Percentiles rank a stretch among this genome's conserved stretches.
These are phyloP conservation scores for Neurospora sp. DNA, from an alignment of 495 filamentous ascomycete species.

Conservation along the genomic window DNA sequence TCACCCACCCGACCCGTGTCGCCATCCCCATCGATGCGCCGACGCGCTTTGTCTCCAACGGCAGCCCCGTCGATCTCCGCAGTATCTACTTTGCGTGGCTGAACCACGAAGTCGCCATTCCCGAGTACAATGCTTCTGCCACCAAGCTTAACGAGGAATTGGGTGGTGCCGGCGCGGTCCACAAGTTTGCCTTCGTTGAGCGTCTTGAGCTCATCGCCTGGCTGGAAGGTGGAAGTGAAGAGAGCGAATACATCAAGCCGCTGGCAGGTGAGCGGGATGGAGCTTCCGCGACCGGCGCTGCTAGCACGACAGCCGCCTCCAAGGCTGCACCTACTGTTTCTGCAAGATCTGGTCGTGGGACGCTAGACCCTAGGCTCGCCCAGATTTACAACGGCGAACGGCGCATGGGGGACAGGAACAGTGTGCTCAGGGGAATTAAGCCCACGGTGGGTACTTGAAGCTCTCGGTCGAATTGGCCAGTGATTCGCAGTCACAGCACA, in stretches of 20 bases:
- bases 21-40: slow-evolving; percentile 62
- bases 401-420: slow-evolving; percentile 87
- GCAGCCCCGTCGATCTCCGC: slow-evolving; percentile 71
- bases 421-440: slow-evolving; percentile 75
- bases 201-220: slow-evolving; percentile 82
- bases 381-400: slow-evolving; percentile 88
- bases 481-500: neutral
- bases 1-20: slow-evolving; percentile 51
- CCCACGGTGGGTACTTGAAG: slow-evolving; percentile 55
- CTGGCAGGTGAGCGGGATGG: slow-evolving; percentile 53
- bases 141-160: slow-evolving; percentile 74
- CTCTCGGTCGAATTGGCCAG: neutral
- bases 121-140: slow-evolving; percentile 78
- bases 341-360: slow-evolving; percentile 45
- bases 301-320: slow-evolving; percentile 33
- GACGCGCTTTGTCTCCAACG: slow-evolving; percentile 68
- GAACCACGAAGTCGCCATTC: slow-evolving; percentile 78
- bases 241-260: slow-evolving; percentile 84
- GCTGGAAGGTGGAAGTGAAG: slow-evolving; percentile 81
- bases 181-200: slow-evolving; percentile 82
- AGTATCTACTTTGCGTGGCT: slow-evolving; percentile 92
- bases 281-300: slow-evolving; percentile 32
- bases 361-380: slow-evolving; percentile 66
- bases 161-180: slow-evolving; percentile 50
- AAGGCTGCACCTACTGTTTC: slow-evolving; percentile 39